phyloP scores from a whole-genome alignment of 176 grass and related monocot species.

The Musa itinerans region DNA sequence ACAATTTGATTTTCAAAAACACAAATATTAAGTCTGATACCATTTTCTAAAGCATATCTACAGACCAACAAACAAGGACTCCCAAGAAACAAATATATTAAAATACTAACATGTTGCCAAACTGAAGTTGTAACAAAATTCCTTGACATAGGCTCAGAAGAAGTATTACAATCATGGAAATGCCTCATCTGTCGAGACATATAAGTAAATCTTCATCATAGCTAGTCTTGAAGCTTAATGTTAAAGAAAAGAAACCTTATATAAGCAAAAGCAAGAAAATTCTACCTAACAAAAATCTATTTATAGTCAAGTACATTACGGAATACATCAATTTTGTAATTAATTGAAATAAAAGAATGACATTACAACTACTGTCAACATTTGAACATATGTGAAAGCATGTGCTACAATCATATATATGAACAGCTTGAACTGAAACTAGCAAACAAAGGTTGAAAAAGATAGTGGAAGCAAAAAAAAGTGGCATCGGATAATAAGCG shows the following conservation, averaged over 20 bases:
- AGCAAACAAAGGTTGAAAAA: too few species aligned
- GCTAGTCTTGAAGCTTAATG: not conserved
- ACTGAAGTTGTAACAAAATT: not conserved
- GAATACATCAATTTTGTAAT: too few species aligned
- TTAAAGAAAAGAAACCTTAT: not conserved
- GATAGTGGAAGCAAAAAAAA: not conserved
- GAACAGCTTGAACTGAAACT: too few species aligned
- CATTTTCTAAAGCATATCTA: too few species aligned
- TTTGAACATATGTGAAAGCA: too few species aligned
- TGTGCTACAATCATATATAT: too few species aligned
- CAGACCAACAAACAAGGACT: not conserved
- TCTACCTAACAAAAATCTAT: too few species aligned
- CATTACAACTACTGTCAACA: too few species aligned
- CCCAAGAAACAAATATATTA: not conserved
- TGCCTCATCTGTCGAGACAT: not conserved
- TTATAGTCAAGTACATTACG: too few species aligned
- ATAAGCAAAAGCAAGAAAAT: not conserved
- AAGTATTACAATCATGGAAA: not conserved
- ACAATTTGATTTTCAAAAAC: too few species aligned
- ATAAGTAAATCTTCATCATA: not conserved
- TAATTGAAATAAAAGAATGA: too few species aligned
- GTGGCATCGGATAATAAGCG: conserved; percentile 15
- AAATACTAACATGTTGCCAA: not conserved
- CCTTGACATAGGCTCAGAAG: not conserved
- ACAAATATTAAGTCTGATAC: too few species aligned